phyloP scores from a whole-genome alignment of 306 rosid species.

The Fragaria ananassa region DNA sequence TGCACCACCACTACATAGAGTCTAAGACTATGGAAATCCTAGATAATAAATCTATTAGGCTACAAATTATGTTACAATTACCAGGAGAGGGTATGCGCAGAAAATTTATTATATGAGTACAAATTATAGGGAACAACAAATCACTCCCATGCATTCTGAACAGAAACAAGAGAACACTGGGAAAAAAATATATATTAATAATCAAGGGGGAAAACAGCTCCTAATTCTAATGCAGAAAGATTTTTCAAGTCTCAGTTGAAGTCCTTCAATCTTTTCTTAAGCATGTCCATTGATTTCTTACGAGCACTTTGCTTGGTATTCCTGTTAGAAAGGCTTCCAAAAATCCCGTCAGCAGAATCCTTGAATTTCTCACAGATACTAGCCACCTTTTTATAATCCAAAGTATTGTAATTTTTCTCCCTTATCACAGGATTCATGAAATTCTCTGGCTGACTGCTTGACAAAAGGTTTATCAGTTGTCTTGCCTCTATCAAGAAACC shows the following conservation, averaged over 20 bases:
- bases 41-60: not conserved
- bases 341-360: conserved; percentile 80
- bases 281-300: conserved; percentile 84
- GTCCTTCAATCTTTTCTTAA: conserved; percentile 86
- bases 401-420: conserved; percentile 64
- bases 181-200: not conserved
- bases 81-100: not conserved
- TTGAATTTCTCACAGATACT: conserved; percentile 73
- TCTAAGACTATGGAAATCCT: not conserved
- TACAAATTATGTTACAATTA: not conserved
- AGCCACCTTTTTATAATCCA: conserved; percentile 84
- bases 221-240: conserved; percentile 35
- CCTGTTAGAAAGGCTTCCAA: conserved; percentile 80
- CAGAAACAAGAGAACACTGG: conserved; percentile 8
- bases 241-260: conserved; percentile 44
- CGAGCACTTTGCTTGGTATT: conserved; percentile 71
- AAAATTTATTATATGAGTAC: conserved; percentile 4
- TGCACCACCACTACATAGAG: not conserved
- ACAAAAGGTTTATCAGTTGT: conserved; percentile 73
- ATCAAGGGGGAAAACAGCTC: conserved; percentile 11
- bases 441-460: conserved; percentile 90
- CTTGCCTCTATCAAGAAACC: conserved; percentile 67
- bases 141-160: conserved; percentile 17
- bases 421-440: conserved; percentile 98
- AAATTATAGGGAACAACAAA: conserved; percentile 11